These are phyloP conservation scores for Stemphylium vesicarium DNA, from an alignment of 2,329 filamentous ascomycete genomes.

Conservation along the genomic window DNA sequence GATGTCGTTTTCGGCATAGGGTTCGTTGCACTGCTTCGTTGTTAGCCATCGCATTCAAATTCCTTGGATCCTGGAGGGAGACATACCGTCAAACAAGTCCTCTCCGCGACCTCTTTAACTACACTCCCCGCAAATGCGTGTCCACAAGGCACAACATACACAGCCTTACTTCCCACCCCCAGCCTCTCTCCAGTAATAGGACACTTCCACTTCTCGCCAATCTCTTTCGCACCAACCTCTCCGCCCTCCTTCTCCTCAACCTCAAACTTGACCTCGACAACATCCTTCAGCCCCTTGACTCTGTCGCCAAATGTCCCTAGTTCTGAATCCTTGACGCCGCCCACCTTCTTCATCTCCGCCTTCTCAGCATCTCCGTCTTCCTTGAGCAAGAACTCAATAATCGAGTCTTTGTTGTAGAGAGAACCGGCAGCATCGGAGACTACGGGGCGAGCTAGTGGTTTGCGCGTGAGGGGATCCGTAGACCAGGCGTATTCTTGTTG, in stretches of 20 bases:
- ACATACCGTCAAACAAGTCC: conserved; percentile 64
- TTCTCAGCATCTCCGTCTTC: conserved; percentile 63
- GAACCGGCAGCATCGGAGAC: conserved; percentile 85
- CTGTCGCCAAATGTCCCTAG: conserved; percentile 60
- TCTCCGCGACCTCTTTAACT: conserved; percentile 76
- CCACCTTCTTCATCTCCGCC: conserved; percentile 58
- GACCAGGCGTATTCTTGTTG: conserved; percentile 86
- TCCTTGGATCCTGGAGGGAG: not conserved
- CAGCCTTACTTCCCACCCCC: conserved; percentile 77
- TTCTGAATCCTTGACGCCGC: conserved; percentile 55
- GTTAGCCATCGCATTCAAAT: conserved; percentile 15
- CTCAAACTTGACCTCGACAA: conserved; percentile 84
- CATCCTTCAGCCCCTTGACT: conserved; percentile 82
- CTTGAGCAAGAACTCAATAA: conserved; percentile 72
- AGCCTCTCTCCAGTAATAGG: conserved; percentile 87
- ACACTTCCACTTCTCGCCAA: conserved; percentile 73
- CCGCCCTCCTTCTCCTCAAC: conserved; percentile 51
- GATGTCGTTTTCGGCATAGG: conserved; percentile 75
- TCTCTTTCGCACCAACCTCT: conserved; percentile 47
- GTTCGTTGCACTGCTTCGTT: conserved; percentile 69
- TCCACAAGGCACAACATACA: conserved; percentile 92
- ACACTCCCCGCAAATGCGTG: conserved; percentile 91
- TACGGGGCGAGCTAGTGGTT: conserved; percentile 73
- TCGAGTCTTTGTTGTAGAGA: conserved; percentile 93
- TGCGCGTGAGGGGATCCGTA: conserved; percentile 84